Conservation (phyloP, 257 asterid genomes). For the Eustoma russellianum region DNA sequence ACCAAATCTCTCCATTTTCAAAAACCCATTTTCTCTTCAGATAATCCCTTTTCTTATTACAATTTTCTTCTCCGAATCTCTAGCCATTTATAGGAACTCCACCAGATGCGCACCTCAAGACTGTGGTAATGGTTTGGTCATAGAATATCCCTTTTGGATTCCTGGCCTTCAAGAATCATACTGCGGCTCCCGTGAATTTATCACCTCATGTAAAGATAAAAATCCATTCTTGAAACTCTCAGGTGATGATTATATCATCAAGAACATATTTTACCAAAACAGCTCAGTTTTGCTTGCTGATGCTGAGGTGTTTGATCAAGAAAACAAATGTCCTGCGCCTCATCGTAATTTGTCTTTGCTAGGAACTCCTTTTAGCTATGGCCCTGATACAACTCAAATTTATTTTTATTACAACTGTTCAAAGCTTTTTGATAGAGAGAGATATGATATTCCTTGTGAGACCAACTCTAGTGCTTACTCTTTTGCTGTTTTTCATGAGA, state of each 20-base stretch:
- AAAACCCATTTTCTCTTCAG: constrained; percentile 13
- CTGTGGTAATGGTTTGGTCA: constrained; percentile 32
- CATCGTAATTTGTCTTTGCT: constrained; percentile 20
- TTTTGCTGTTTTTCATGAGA: constrained; percentile 40
- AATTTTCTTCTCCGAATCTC: constrained; percentile 8
- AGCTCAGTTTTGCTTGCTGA: constrained; percentile 25
- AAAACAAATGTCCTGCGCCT: constrained; percentile 25
- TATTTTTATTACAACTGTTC: constrained; percentile 45
- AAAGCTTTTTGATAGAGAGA: constrained; percentile 20
- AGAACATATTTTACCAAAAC: constrained; percentile 25
- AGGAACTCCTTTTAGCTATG: constrained; percentile 36
- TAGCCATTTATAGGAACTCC: constrained; percentile 10
- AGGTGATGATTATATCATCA: constrained; percentile 29
- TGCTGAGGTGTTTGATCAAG: constrained; percentile 13
- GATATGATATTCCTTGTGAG: constrained; percentile 30
- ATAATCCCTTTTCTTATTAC: constrained; percentile 12
- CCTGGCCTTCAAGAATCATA: constrained; percentile 25
- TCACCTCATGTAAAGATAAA: constrained; percentile 21
- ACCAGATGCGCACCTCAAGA: constrained; percentile 22
- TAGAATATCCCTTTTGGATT: constrained; percentile 52
- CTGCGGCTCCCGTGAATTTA: constrained; percentile 36
- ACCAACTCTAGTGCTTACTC: constrained; percentile 24
- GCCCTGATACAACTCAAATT: constrained; percentile 41
- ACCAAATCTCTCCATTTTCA: constrained; percentile 10
- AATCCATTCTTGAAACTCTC: constrained; percentile 31